These are phyloP conservation scores for Nicotiana benthamiana DNA, from an alignment of 257 asterid species.

Conservation along the genomic window DNA sequence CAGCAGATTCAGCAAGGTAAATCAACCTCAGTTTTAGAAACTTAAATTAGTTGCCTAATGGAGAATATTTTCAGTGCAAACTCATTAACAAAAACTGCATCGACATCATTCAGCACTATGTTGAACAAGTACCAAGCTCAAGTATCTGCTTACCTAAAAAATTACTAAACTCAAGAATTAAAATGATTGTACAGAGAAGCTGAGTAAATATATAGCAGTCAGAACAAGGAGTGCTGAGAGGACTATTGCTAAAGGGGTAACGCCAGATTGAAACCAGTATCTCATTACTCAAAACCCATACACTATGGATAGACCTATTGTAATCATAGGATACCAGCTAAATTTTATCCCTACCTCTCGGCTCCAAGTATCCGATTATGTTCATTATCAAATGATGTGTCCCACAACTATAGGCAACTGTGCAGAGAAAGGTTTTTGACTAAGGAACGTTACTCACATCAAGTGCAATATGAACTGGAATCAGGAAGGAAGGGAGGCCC, in stretches of 20 bases:
- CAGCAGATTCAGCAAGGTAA: background rate
- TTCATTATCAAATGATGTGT: background rate
- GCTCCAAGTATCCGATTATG: background rate
- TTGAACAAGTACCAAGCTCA: background rate
- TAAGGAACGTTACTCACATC: background rate
- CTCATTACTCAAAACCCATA: background rate
- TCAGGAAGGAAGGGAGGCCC: background rate
- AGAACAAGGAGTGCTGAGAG: background rate
- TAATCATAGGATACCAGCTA: background rate
- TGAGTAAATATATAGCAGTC: background rate
- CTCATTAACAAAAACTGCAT: background rate
- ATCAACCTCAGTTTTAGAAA: background rate
- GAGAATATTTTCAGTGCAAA: background rate
- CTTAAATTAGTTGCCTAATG: background rate
- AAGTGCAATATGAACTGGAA: background rate
- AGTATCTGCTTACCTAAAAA: background rate
- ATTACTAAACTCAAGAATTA: background rate
- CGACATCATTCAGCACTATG: background rate
- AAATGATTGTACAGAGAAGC: background rate
- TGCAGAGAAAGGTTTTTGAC: background rate
- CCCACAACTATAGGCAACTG: background rate
- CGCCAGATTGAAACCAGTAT: background rate
- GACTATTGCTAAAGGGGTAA: background rate
- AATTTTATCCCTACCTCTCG: background rate
- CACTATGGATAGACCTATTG: background rate